Percentiles rank a stretch among this genome's conserved stretches.
Evolutionary conservation across 2,329 filamentous ascomycete genomes (phyloP).

Genomic region (Pseudonectria foliicola): DNA sequence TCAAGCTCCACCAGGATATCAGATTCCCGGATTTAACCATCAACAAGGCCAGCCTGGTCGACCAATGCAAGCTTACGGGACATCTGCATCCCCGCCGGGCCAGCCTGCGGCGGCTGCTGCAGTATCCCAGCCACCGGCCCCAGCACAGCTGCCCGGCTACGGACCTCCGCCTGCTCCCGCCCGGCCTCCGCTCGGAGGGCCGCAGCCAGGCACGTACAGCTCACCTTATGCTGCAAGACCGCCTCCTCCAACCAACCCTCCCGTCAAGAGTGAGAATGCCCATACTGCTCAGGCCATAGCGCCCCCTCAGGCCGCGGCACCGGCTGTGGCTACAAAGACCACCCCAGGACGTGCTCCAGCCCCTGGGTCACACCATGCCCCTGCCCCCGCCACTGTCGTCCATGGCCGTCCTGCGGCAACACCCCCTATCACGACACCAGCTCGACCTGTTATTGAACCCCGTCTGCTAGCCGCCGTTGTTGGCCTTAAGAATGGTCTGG

Average conservation of each 20-base stretch:
- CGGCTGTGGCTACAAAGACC: constrained; percentile 11
- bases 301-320: constrained; percentile 5
- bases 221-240: constrained; percentile 31
- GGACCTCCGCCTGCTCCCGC: constrained; percentile 30
- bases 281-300: constrained; percentile 10
- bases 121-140: constrained; percentile 25
- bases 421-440: constrained; percentile 18
- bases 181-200: constrained; percentile 23
- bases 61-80: constrained; percentile 24
- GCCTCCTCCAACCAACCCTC: constrained; percentile 19
- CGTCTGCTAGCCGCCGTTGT: constrained; percentile 35
- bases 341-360: constrained; percentile 9
- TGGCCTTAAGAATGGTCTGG: constrained; percentile 40
- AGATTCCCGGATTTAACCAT: constrained; percentile 25
- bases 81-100: constrained; percentile 21
- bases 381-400: constrained; percentile 9
- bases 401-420: constrained; percentile 19
- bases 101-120: constrained; percentile 16
- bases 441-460: constrained; percentile 36
- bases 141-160: constrained; percentile 28
- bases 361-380: constrained; percentile 9
- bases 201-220: constrained; percentile 28
- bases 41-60: constrained; percentile 23
- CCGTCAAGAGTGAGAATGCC: constrained; percentile 24
- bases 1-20: constrained; percentile 29